phyloP scores from a whole-genome alignment of 768 basidiomycete species.

The Leccinum subtestaceum region DNA sequence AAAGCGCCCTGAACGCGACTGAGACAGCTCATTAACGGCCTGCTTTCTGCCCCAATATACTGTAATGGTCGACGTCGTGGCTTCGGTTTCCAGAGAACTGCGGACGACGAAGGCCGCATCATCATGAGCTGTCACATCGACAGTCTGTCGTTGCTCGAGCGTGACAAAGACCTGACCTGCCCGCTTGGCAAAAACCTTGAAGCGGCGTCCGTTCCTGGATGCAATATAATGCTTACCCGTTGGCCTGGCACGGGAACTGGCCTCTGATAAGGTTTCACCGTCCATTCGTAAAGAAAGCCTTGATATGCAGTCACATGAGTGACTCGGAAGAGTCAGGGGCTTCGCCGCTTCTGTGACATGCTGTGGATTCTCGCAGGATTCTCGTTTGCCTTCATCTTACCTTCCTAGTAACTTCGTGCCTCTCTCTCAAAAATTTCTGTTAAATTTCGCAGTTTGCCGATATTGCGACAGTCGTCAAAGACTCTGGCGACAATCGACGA shows the following conservation, averaged over 20 bases:
- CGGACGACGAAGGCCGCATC: background rate
- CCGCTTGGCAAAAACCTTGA: background rate
- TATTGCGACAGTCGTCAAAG: background rate
- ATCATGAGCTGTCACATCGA: background rate
- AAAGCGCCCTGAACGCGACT: background rate
- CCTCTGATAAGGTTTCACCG: background rate
- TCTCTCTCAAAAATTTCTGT: background rate
- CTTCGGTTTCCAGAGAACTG: background rate
- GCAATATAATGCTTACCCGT: background rate
- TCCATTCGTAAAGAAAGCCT: background rate
- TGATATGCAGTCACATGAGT: background rate
- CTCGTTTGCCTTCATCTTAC: background rate
- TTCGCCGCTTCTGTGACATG: background rate
- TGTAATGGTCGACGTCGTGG: background rate
- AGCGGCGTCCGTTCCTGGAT: background rate
- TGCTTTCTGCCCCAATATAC: background rate
- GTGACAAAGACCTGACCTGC: background rate
- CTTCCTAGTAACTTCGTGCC: background rate
- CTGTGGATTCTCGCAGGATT: constrained; percentile 1
- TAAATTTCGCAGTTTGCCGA: background rate
- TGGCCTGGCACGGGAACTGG: background rate
- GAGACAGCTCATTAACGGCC: background rate
- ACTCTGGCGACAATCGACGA: background rate
- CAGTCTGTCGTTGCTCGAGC: background rate
- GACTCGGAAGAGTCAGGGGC: background rate